phyloP scores from a whole-genome alignment of 352 stramenopile genomes.

The Phytopythium sindhum region DNA sequence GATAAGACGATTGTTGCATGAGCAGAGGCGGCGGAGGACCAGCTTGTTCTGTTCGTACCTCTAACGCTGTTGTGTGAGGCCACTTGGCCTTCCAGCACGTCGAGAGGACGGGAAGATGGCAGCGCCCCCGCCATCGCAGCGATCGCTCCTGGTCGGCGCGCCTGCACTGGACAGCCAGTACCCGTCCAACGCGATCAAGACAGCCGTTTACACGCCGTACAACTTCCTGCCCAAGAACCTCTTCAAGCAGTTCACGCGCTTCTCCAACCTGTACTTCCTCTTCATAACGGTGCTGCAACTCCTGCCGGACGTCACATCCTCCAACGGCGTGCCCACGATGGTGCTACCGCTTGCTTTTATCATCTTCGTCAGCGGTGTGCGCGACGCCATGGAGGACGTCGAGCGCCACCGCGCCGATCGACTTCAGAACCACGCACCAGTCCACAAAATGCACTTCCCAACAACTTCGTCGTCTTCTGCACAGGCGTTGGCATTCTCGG shows the following conservation, averaged over 20 bases:
- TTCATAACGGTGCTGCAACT: constrained; percentile 84
- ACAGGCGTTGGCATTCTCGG: constrained; percentile 18
- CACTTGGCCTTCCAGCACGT: not conserved
- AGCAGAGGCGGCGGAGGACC: not conserved
- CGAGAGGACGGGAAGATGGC: not conserved
- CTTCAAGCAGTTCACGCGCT: constrained; percentile 77
- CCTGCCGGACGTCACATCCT: constrained; percentile 83
- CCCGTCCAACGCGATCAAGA: constrained; percentile 48
- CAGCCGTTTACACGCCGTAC: constrained; percentile 52
- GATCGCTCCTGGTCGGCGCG: constrained; percentile 26
- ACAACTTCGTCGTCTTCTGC: not conserved
- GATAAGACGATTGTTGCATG: not conserved
- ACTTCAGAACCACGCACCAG: constrained; percentile 45
- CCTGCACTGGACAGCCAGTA: constrained; percentile 20
- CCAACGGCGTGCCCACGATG: constrained; percentile 77
- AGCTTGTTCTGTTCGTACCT: not conserved
- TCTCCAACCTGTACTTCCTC: constrained; percentile 91
- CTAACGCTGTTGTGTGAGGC: not conserved
- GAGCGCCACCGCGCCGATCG: constrained; percentile 69
- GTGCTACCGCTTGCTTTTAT: constrained; percentile 84
- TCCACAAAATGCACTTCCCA: constrained; percentile 24
- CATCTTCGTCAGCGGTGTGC: constrained; percentile 76
- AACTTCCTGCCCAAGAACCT: constrained; percentile 72
- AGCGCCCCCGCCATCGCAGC: not conserved
- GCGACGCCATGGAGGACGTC: constrained; percentile 79